Evolutionary conservation across 177 flowering plant species (phyloP).

Genomic region (Vitis hybrid): DNA sequence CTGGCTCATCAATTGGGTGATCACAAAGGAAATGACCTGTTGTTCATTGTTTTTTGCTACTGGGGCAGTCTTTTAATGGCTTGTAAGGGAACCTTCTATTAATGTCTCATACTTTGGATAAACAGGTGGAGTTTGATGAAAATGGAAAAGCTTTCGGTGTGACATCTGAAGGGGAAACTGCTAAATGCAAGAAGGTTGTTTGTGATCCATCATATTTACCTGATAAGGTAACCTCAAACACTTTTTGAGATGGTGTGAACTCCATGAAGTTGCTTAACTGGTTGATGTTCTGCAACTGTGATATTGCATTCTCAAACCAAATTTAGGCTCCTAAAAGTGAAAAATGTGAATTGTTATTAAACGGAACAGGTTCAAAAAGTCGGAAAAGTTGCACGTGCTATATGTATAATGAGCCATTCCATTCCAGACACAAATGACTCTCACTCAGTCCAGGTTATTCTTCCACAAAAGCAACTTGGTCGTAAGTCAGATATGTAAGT

Average conservation of each 20-base stretch:
- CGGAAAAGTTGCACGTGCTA: slow-evolving; percentile 92
- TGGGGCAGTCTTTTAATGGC: neutral
- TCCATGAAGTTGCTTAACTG: neutral
- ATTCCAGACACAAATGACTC: slow-evolving; percentile 85
- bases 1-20: neutral
- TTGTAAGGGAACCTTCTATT: neutral
- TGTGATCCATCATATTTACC: slow-evolving; percentile 94
- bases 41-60: neutral
- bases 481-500: slow-evolving; percentile 97
- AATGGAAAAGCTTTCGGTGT: slow-evolving; percentile 84
- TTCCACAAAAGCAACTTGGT: slow-evolving; percentile 96
- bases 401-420: slow-evolving; percentile 96
- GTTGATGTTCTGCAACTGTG: neutral
- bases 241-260: neutral
- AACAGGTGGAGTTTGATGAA: slow-evolving; percentile 75
- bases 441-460: slow-evolving; percentile 88
- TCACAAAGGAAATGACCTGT: neutral
- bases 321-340: neutral
- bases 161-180: slow-evolving; percentile 97
- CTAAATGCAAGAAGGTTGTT: slow-evolving; percentile 96
- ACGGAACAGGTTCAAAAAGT: slow-evolving; percentile 67
- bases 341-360: neutral
- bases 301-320: neutral
- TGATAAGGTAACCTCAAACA: slow-evolving; percentile 56
- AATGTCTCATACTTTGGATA: neutral